Conservation (phyloP, 768 basidiomycete genomes). For the Rhizopogon salebrosus region DNA sequence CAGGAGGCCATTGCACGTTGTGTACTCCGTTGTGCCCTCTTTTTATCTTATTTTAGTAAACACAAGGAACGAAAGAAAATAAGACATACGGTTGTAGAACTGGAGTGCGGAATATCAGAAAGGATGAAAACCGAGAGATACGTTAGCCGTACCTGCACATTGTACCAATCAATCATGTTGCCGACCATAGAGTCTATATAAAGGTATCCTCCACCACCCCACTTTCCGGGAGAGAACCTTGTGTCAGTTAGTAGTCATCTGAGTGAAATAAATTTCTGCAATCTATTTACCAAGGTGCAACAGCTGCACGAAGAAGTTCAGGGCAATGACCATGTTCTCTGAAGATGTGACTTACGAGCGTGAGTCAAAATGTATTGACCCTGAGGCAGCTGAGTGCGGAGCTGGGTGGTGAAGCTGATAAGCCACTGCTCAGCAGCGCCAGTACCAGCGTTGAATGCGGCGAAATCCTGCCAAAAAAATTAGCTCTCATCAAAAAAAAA, state of each 20-base stretch:
- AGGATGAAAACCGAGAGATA: background rate
- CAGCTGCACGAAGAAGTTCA: slow-evolving; percentile 20
- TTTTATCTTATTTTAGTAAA: background rate
- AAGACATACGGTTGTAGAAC: slow-evolving; percentile 24
- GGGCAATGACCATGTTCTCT: no score
- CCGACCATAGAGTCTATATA: slow-evolving; percentile 32
- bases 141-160: slow-evolving; percentile 30
- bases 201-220: slow-evolving; percentile 35
- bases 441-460: slow-evolving; percentile 24
- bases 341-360: slow-evolving; percentile 24
- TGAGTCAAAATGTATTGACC: slow-evolving; percentile 30
- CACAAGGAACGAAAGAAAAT: background rate
- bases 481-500: background rate
- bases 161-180: slow-evolving; percentile 39
- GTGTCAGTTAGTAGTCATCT: background rate
- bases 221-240: slow-evolving; percentile 29
- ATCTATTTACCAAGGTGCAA: slow-evolving; percentile 31
- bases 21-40: slow-evolving; percentile 64
- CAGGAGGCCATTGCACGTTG: slow-evolving; percentile 56
- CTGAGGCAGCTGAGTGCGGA: slow-evolving; percentile 28
- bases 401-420: slow-evolving; percentile 25
- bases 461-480: slow-evolving; percentile 21
- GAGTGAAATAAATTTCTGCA: background rate
- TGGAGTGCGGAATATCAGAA: slow-evolving; percentile 1
- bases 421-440: slow-evolving; percentile 36